Evolutionary conservation across 495 filamentous ascomycete genomes (phyloP), one percentile per base, ranked within the genome.

Genomic region (Penicillium pulvis): DNA sequence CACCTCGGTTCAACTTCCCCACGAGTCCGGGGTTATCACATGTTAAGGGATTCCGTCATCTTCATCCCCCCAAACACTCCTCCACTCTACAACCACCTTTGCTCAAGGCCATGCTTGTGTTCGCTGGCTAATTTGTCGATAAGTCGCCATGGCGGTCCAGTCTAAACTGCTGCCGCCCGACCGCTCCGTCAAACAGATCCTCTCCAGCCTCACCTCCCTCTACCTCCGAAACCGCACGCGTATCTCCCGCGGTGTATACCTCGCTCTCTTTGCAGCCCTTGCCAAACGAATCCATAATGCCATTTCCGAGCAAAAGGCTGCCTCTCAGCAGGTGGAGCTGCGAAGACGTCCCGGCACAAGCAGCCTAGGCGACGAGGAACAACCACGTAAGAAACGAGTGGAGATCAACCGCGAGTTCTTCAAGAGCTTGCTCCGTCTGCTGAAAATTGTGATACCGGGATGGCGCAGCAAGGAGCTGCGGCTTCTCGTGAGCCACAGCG

Each of bases 391-490:
- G 78, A 92, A 90, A 75, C 60, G 67, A 8, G 91, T 96, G 17
- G 94, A 95, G 76, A 77, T 98, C 48, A 96, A 98, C 65, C 83
- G 90, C 54, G 94, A 98, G 71, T 98, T 98, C 80, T 95, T 98
- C 77, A 86, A 86, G 68, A 90, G 89, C 58, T 70, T 98, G 63
- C 78, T 92, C 59, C 81, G 87, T 33, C 71, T 98, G 64, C 72
- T 97, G 62, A 85, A 80, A 69, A 96, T 98, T 61, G 91, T 93
- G 14, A 87, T 98, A 48, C 95, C 94, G 0, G 88, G 92, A 43
- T 93, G 90, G 83, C 81, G 84, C 64, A 95, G 91, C 71, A 92
- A 92, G 71, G 94, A 98, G 79, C 75, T 93, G 45, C 75, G 92
- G 62, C 78, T 98, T 57, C 76, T 98, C 24, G 77, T 92, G 51